These are phyloP conservation scores for Dimocarpus longan DNA, from an alignment of 345 rosid species.

Conservation along the genomic window DNA sequence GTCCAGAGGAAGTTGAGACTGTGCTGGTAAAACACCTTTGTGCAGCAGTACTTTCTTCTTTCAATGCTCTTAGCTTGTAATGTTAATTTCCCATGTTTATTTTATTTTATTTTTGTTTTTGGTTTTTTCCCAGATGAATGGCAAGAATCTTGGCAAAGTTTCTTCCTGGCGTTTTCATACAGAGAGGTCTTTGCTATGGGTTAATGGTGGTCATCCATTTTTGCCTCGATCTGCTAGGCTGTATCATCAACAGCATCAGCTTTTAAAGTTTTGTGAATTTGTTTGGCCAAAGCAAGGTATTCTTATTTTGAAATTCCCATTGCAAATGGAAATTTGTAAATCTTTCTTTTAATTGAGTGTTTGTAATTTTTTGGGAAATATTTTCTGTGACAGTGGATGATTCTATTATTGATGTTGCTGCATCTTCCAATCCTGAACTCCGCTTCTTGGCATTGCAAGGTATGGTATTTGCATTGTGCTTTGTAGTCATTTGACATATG, in stretches of 20 bases:
- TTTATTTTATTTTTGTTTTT: slow-evolving; percentile 6
- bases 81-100: slow-evolving; percentile 20
- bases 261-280: slow-evolving; percentile 56
- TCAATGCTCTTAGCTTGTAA: neutral
- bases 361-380: slow-evolving; percentile 14
- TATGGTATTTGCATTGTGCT: slow-evolving; percentile 16
- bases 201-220: slow-evolving; percentile 88
- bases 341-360: slow-evolving; percentile 16
- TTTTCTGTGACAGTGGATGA: slow-evolving; percentile 41
- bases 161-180: slow-evolving; percentile 43
- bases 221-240: slow-evolving; percentile 60
- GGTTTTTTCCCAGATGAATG: slow-evolving; percentile 43
- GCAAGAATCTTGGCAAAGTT: slow-evolving; percentile 48
- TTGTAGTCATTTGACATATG: neutral
- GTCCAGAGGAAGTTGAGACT: slow-evolving; percentile 50
- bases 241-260: slow-evolving; percentile 53
- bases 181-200: slow-evolving; percentile 80
- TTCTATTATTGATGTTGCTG: slow-evolving; percentile 42
- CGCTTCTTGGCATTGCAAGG: slow-evolving; percentile 81
- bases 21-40: slow-evolving; percentile 49
- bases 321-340: neutral
- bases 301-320: slow-evolving; percentile 13
- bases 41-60: slow-evolving; percentile 9
- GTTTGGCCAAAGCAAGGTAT: slow-evolving; percentile 78
- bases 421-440: slow-evolving; percentile 54